These are phyloP conservation scores for Aegilops sharonensis DNA, from an alignment of 176 grass and related monocot genomes.

Conservation along the genomic window DNA sequence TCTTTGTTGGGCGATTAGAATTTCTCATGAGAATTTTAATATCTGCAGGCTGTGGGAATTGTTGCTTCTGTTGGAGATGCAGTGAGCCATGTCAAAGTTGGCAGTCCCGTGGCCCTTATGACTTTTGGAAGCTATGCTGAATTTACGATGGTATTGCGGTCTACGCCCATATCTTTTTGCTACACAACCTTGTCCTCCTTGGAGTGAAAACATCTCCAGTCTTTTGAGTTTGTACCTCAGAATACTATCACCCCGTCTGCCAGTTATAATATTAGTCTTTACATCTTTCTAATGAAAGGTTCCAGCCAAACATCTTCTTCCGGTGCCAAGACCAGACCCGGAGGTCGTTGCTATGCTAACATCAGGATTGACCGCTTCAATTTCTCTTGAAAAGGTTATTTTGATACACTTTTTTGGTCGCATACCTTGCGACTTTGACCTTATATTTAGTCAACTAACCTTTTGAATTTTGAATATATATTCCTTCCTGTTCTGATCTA, in stretches of 20 bases:
- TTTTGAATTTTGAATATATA: slow-evolving; percentile 14
- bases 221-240: background rate
- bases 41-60: slow-evolving; percentile 84
- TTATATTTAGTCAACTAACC: slow-evolving; percentile 17
- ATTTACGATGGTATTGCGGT: slow-evolving; percentile 60
- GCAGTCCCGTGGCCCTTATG: slow-evolving; percentile 90
- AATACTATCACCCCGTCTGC: background rate
- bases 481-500: slow-evolving; percentile 23
- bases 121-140: slow-evolving; percentile 96
- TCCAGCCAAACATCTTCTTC: slow-evolving; percentile 93
- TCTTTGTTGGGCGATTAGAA: background rate
- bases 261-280: slow-evolving; percentile 26
- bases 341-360: slow-evolving; percentile 99
- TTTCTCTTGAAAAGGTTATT: slow-evolving; percentile 91
- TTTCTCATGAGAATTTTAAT: slow-evolving; percentile 17
- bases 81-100: slow-evolving; percentile 79
- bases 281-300: slow-evolving; percentile 56
- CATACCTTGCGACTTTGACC: slow-evolving; percentile 12
- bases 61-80: slow-evolving; percentile 85
- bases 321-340: slow-evolving; percentile 84
- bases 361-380: slow-evolving; percentile 97
- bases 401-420: background rate
- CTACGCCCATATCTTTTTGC: slow-evolving; percentile 30
- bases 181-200: background rate
- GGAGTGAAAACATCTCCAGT: slow-evolving; percentile 20